A percentile compares a stretch with the other conserved stretches of the same genome.
phyloP scores from a whole-genome alignment of 345 rosid genomes.

The Clausena lansium region DNA sequence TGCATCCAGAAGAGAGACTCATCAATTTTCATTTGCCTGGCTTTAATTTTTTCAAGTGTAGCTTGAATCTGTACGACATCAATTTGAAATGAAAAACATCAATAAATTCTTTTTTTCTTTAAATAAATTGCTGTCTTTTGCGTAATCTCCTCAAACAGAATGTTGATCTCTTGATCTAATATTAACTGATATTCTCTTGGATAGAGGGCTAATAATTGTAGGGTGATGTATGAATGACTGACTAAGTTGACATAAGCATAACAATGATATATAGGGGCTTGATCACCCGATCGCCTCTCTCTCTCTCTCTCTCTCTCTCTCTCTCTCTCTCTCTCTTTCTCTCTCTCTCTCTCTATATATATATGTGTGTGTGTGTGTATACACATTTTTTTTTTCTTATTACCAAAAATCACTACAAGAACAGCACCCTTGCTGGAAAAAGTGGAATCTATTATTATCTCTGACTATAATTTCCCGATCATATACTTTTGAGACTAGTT shows the following conservation, averaged over 20 bases:
- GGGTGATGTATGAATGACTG: background rate
- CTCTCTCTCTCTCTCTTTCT: no score
- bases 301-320: no score
- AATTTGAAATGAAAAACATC: background rate
- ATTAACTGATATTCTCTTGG: background rate
- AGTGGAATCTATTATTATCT: conserved; percentile 61
- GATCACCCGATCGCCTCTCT: no score
- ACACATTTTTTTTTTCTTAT: no score
- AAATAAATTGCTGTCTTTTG: background rate
- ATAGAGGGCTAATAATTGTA: conserved; percentile 6
- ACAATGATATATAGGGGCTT: background rate
- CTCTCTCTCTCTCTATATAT: no score
- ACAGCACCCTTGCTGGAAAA: conserved; percentile 46
- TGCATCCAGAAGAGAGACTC: background rate
- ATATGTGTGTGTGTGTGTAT: no score
- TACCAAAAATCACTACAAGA: conserved; percentile 61
- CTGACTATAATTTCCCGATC: conserved; percentile 47
- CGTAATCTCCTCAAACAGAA: background rate
- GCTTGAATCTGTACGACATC: background rate
- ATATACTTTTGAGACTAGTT: conserved; percentile 40
- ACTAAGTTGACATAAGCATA: background rate
- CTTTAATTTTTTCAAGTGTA: background rate
- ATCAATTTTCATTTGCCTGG: background rate
- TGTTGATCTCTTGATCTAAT: background rate
- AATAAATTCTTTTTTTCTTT: background rate